Base-by-base conservation (phyloP, 345 rosid species). In the Populus tremula region DNA sequence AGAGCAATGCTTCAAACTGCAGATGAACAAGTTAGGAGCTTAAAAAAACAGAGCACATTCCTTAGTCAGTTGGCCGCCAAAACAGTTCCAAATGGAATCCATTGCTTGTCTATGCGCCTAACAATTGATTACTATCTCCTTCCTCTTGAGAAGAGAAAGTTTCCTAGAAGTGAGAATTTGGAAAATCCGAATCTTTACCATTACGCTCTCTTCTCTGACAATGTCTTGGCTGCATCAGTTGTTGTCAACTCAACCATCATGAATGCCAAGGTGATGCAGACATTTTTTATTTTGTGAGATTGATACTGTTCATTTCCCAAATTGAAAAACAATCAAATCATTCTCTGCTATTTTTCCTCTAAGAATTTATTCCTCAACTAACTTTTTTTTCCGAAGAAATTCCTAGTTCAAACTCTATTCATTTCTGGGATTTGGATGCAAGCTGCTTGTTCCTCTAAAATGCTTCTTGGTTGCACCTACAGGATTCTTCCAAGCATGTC, bases 201-300 rank as follows among this genome's bases (percentile, higher is more conserved):
- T 81, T 96, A 96, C 83, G 98, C 99, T 43, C 91, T 96, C 80
- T 96, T 96, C 86, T 96, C 99, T 18, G 99, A 96, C 86, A 96
- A 96, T 85, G 99, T 96, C 70, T 87, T 96, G 88, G 99, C 99
- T 86, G 97, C 99, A 80, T 96, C 99, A 67, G 98, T 96, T 69
- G 99, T 96, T 81, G 98, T 96, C 78, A 96, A 96, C 90, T 96
- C 99, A 77, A 89, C 99, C 43, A 76, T 94, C 82, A 80, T 80
- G 87, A 96, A 96, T 79, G 97, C 99, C 56, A 96, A 94, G 98
- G 99, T 96, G 79, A 82, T 56, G 36, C 74, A 64, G 71, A 73
- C 72, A 49, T 47, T 61, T 49, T 62, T 77, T 72, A 69, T 49
- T 71, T 63, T 72, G 54, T 73, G 59, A 36, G 18, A 27, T 36